Evolutionary conservation across 805 yeast species (phyloP), one percentile per base, ranked within the genome.

Genomic region (Nadsonia fulvescens): DNA sequence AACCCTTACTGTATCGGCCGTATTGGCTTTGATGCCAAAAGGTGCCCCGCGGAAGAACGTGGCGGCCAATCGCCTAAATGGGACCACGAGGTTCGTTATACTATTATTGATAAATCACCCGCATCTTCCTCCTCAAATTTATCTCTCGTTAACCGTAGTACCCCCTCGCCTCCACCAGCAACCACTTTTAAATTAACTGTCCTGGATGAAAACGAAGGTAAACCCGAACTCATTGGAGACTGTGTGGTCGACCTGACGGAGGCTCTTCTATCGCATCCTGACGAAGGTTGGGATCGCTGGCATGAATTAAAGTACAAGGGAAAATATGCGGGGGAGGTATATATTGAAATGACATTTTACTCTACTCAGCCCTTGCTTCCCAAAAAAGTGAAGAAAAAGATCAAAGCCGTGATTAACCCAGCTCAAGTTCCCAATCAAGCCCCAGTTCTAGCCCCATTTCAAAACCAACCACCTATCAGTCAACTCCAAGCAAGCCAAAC

Each of bases 41-140:
- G 74, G 41, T 79, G 95, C 1, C 70, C 69, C 18, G 62, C 79
- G 0, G 70, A 77, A 32, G 63, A 66, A 27, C 55, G 96, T 37
- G 98, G 93, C 1, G 98, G 98, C 2, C 98, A 89, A 45, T 75
- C 78, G 4, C 98, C 98, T 1, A 65, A 58, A 12, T 89, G 95
- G 79, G 54, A 51, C 32, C 47, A 49, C 23, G 55, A 51, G 31
- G 43, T 41, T 12, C 38, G 55, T n/a, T 51, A n/a, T n/a, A n/a
- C n/a, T n/a, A n/a, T n/a, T n/a, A n/a, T n/a, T n/a, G n/a, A n/a
- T n/a, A n/a, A n/a, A n/a, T n/a, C n/a, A n/a, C n/a, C n/a, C n/a
- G n/a, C n/a, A n/a, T n/a, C n/a, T n/a, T n/a, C n/a, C n/a, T n/a
- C n/a, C n/a, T n/a, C n/a, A n/a, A n/a, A n/a, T n/a, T n/a, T n/a